These are phyloP conservation scores for Mycena chlorophos DNA, from an alignment of 768 basidiomycete genomes.

Conservation along the genomic window DNA sequence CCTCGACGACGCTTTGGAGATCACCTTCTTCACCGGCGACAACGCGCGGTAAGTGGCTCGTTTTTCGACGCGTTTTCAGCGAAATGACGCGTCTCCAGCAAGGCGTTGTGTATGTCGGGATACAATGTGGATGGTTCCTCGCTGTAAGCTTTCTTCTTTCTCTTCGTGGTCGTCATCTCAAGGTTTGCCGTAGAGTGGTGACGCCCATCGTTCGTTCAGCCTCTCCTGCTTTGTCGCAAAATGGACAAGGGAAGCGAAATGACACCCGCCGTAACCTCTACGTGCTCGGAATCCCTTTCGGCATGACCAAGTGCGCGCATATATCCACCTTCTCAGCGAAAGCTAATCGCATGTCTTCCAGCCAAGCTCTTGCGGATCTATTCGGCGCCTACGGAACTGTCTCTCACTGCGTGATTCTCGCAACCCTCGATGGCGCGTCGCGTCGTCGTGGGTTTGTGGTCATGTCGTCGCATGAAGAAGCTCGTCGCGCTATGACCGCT, in stretches of 20 bases:
- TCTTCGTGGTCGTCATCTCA: constrained; percentile 20
- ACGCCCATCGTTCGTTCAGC: constrained; percentile 30
- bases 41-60: constrained; percentile 47
- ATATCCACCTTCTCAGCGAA: not conserved
- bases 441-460: constrained; percentile 83
- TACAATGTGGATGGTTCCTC: constrained; percentile 55
- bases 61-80: constrained; percentile 1
- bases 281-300: constrained; percentile 81
- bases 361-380: constrained; percentile 47
- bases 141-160: constrained; percentile 46
- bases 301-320: constrained; percentile 62
- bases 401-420: constrained; percentile 76
- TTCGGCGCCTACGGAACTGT: constrained; percentile 71
- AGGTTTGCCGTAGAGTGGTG: constrained; percentile 36
- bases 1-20: constrained; percentile 44
- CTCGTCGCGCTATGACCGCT: constrained; percentile 63
- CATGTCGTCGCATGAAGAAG: constrained; percentile 74
- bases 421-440: constrained; percentile 81
- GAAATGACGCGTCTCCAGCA: constrained; percentile 39
- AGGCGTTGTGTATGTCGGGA: constrained; percentile 67
- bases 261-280: constrained; percentile 79
- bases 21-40: constrained; percentile 55
- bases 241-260: constrained; percentile 25
- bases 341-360: not conserved
- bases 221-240: constrained; percentile 26